phyloP scores from a whole-genome alignment of 2,329 filamentous ascomycete species.

The Diaporthe destruens region DNA sequence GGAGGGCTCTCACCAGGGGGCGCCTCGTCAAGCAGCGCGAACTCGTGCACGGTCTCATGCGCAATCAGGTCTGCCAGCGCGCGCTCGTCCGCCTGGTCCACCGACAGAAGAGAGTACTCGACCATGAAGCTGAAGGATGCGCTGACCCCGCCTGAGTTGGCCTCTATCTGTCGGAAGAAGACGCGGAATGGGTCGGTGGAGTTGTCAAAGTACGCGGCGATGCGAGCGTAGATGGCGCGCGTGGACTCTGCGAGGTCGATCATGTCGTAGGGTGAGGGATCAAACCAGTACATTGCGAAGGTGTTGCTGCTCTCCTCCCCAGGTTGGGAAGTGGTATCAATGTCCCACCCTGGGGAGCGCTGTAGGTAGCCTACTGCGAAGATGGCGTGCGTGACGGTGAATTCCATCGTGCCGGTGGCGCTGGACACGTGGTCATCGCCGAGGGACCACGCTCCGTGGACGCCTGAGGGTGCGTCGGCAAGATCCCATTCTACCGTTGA shows the following conservation, averaged over 20 bases:
- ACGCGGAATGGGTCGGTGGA: constrained; percentile 35
- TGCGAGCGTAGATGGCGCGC: constrained; percentile 21
- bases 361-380: constrained; percentile 34
- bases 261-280: constrained; percentile 31
- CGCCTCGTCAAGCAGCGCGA: constrained; percentile 32
- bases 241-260: constrained; percentile 12
- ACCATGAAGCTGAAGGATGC: constrained; percentile 34
- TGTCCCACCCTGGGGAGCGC: constrained; percentile 28
- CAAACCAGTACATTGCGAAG: constrained; percentile 36
- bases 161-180: constrained; percentile 35
- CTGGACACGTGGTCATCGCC: constrained; percentile 13
- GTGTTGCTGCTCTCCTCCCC: neutral
- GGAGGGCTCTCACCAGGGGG: neutral
- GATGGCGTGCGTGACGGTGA: constrained; percentile 12
- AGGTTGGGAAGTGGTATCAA: neutral
- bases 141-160: constrained; percentile 16
- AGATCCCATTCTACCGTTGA: constrained; percentile 35
- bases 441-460: constrained; percentile 31
- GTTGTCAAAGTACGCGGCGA: constrained; percentile 29
- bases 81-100: constrained; percentile 8
- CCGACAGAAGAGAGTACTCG: constrained; percentile 35
- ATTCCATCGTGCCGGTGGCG: constrained; percentile 2
- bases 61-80: constrained; percentile 36
- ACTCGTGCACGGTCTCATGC: constrained; percentile 41
- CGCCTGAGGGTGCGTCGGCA: neutral